Percentiles rank a stretch among this genome's conserved stretches.
phyloP scores from a whole-genome alignment of 768 basidiomycete genomes.

The Cyclocybe aegerita region DNA sequence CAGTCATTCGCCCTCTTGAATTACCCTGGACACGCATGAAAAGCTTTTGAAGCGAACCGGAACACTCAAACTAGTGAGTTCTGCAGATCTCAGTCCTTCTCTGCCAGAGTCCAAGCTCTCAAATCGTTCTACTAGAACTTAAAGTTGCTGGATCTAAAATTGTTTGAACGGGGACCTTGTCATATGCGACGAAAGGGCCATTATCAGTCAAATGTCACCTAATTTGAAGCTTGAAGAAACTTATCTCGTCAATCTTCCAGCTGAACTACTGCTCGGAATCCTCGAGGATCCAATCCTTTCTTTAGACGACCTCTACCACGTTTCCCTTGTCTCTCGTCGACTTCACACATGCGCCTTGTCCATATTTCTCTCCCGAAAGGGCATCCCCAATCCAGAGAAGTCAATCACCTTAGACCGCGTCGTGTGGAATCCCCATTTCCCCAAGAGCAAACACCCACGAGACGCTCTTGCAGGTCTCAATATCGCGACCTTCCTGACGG shows the following conservation, averaged over 20 bases:
- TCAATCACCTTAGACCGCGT: not conserved
- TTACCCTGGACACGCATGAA: too few relatives aligned
- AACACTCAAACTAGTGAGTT: too few relatives aligned
- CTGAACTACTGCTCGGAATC: not conserved
- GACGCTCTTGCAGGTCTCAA: slow-evolving; percentile 3
- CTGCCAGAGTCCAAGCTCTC: too few relatives aligned
- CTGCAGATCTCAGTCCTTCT: too few relatives aligned
- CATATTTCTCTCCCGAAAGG: not conserved
- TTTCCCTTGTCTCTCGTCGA: not conserved
- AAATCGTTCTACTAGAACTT: too few relatives aligned
- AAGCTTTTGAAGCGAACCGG: too few relatives aligned
- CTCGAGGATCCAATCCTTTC: not conserved
- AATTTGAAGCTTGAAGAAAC: too few relatives aligned
- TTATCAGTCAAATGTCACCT: too few relatives aligned
- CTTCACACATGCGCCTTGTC: not conserved
- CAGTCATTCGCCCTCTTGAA: too few relatives aligned
- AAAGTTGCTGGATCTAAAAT: too few relatives aligned
- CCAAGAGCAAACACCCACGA: not conserved
- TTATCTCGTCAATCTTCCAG: not conserved
- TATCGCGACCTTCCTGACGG: not conserved
- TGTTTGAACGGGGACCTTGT: too few relatives aligned
- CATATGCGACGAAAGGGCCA: too few relatives aligned
- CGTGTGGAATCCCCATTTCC: not conserved
- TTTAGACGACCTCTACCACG: not conserved
- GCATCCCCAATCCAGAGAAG: slow-evolving; percentile 3